These are phyloP conservation scores for Aspergillus carlsbadensis DNA, from an alignment of 495 filamentous ascomycete species.

Conservation along the genomic window DNA sequence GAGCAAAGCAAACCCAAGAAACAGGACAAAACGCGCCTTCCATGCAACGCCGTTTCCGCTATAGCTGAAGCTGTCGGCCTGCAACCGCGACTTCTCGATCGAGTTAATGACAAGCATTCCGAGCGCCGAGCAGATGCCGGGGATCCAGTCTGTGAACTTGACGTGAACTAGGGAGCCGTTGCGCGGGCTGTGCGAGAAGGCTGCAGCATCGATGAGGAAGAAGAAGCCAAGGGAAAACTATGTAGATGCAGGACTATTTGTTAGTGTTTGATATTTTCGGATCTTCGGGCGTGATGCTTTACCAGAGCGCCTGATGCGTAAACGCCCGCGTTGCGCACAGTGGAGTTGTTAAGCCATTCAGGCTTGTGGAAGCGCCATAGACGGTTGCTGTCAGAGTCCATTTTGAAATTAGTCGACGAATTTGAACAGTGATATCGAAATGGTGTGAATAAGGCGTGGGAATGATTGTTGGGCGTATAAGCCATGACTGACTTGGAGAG, in stretches of 20 bases:
- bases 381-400: conserved; percentile 52
- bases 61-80: conserved; percentile 84
- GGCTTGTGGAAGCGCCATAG: conserved; percentile 79
- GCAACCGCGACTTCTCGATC: conserved; percentile 88
- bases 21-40: conserved; percentile 94
- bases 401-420: conserved; percentile 5
- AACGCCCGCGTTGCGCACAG: conserved; percentile 78
- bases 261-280: too few species aligned
- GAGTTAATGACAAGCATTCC: conserved; percentile 99
- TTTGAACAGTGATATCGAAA: neutral
- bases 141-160: conserved; percentile 98
- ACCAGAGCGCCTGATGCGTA: conserved; percentile 86
- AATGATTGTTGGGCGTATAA: conserved; percentile 7
- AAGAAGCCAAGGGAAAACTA: conserved; percentile 98
- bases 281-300: too few species aligned
- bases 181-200: conserved; percentile 75
- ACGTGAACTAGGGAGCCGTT: conserved; percentile 86
- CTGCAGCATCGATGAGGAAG: conserved; percentile 87
- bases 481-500: conserved; percentile 9
- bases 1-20: conserved; percentile 90
- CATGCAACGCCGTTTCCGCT: conserved; percentile 84
- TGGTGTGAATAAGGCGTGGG: neutral
- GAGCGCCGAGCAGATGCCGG: conserved; percentile 86
- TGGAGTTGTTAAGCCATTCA: conserved; percentile 86
- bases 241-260: too few species aligned